phyloP scores from a whole-genome alignment of 2,329 filamentous ascomycete species.

The Aspergillus alliaceus region DNA sequence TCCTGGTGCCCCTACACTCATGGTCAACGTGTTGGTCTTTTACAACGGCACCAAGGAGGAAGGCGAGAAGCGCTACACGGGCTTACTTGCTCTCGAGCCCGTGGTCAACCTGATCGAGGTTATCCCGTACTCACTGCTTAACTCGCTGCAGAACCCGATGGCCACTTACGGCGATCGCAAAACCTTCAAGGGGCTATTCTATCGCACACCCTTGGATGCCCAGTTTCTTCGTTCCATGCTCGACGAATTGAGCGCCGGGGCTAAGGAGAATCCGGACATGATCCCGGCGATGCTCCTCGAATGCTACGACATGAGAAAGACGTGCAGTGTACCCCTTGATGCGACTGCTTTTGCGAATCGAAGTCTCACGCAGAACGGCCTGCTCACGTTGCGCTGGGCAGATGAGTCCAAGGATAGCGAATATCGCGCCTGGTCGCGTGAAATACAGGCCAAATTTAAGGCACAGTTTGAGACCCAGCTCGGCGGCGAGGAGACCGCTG shows the following conservation, averaged over 20 bases:
- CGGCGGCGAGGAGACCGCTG: conserved; percentile 2
- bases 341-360: conserved; percentile 50
- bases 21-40: conserved; percentile 32
- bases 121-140: conserved; percentile 46
- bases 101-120: conserved; percentile 38
- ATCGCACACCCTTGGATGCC: conserved; percentile 42
- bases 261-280: conserved; percentile 29
- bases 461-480: conserved; percentile 19
- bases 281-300: conserved; percentile 42
- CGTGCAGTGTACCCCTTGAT: conserved; percentile 34
- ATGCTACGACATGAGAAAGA: conserved; percentile 42
- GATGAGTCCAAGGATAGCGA: conserved; percentile 37
- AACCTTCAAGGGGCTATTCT: conserved; percentile 48
- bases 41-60: conserved; percentile 41
- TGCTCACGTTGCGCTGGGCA: conserved; percentile 44
- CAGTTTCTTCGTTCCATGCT: conserved; percentile 33
- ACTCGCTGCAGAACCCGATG: conserved; percentile 39
- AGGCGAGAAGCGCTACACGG: conserved; percentile 36
- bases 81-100: conserved; percentile 39
- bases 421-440: conserved; percentile 41
- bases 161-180: conserved; percentile 41
- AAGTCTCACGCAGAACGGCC: conserved; percentile 46
- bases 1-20: conserved; percentile 29
- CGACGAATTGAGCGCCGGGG: conserved; percentile 29
- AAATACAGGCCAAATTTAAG: conserved; percentile 29